phyloP scores from a whole-genome alignment of 352 stramenopile genomes.

The Phytophthora megakarya region DNA sequence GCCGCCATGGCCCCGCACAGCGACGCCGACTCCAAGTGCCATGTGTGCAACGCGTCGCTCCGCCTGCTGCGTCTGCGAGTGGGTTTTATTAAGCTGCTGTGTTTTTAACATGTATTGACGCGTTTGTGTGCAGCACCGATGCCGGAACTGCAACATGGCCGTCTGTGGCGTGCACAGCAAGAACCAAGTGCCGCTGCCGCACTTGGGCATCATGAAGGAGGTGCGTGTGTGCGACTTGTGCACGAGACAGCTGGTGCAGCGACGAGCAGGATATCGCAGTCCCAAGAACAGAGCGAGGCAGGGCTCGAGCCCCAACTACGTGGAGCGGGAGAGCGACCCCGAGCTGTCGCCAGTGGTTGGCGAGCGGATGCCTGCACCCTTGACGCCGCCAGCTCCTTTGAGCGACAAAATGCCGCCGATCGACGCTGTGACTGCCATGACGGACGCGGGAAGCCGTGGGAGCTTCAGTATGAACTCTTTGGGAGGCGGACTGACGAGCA shows the following conservation, averaged over 20 bases:
- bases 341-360: constrained; percentile 32
- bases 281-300: constrained; percentile 35
- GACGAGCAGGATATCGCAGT: constrained; percentile 66
- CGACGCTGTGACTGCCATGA: neutral
- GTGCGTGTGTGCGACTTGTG: constrained; percentile 79
- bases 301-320: constrained; percentile 27
- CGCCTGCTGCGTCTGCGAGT: constrained; percentile 58
- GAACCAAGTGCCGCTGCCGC: constrained; percentile 76
- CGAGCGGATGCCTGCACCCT: constrained; percentile 22
- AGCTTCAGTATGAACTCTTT: constrained; percentile 40
- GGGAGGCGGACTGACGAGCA: constrained; percentile 22
- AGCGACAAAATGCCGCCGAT: constrained; percentile 16
- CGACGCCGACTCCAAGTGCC: constrained; percentile 55
- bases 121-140: constrained; percentile 50
- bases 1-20: constrained; percentile 9
- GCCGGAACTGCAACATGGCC: constrained; percentile 63
- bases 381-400: constrained; percentile 9
- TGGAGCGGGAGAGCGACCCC: constrained; percentile 38
- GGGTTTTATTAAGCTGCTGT: constrained; percentile 31
- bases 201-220: constrained; percentile 75
- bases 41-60: constrained; percentile 66
- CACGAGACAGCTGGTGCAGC: constrained; percentile 69
- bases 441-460: constrained; percentile 20
- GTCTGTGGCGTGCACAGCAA: constrained; percentile 80
- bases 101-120: constrained; percentile 10